Conservation (phyloP, 2,329 filamentous ascomycete genomes). For the Neocucurbitaria cava region DNA sequence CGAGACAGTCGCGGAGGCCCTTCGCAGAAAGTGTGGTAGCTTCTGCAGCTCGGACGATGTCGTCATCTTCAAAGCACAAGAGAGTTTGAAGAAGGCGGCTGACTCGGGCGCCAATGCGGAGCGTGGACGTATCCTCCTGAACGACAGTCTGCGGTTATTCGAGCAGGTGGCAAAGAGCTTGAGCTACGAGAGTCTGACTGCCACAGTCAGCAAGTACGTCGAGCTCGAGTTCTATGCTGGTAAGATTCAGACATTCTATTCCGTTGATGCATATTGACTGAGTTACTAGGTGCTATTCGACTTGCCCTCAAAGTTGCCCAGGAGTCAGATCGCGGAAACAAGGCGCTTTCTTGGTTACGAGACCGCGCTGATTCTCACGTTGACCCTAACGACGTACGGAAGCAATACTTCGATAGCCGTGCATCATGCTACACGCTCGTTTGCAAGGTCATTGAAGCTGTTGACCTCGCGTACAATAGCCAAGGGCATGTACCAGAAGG, state of each 20-base stretch:
- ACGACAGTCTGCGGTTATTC: conserved; percentile 88
- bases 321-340: conserved; percentile 86
- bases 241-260: conserved; percentile 10
- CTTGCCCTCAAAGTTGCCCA: conserved; percentile 83
- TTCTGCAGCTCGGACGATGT: conserved; percentile 98
- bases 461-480: conserved; percentile 73
- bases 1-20: conserved; percentile 94
- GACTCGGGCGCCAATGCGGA: conserved; percentile 80
- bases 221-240: conserved; percentile 86
- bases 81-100: conserved; percentile 86
- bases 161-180: conserved; percentile 86
- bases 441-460: conserved; percentile 76
- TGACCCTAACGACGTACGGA: conserved; percentile 72
- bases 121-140: conserved; percentile 77
- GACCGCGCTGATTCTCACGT: conserved; percentile 78
- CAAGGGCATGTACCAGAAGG: conserved; percentile 81
- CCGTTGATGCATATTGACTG: conserved; percentile 5
- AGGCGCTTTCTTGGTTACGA: conserved; percentile 83
- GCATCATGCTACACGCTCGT: conserved; percentile 86
- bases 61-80: conserved; percentile 97
- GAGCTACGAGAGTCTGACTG: conserved; percentile 78
- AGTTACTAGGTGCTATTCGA: conserved; percentile 73
- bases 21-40: conserved; percentile 89
- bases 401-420: conserved; percentile 71
- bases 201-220: conserved; percentile 80